Base-by-base conservation (phyloP, 2,329 filamentous ascomycete species). In the Exophiala lecanii-corni region DNA sequence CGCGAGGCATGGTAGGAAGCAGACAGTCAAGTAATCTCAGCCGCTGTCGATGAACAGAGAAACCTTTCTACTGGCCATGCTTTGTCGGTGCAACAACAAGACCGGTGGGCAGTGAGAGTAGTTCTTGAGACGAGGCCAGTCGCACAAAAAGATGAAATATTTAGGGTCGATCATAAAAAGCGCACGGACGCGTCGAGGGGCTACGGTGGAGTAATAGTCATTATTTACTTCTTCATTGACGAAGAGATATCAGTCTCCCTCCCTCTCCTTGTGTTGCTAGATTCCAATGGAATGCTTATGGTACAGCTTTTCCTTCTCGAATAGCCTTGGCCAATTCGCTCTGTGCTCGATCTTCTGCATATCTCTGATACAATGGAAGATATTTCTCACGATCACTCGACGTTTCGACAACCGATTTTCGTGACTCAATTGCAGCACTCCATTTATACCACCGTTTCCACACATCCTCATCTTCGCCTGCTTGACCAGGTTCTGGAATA, bases 381-480 rank as follows among this genome's bases (percentile, higher is more conserved):
- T 88, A 89, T 57, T 79, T 66, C 52, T 82, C 76, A 39, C 72
- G 74, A 18, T 81, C 79, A 57, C 84, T 89, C 65, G 74, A 77
- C 0, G 83, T 89, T 50, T 81, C 74, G 57, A 67, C 70, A 0
- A 89, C 74, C 54, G 82, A 88, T 55, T 75, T 69, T 47, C 82
- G 73, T 3, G 65, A 59, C 43, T 75, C 65, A 2, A 86, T 66
- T 0, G 79, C 83, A 39, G 69, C 67, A 28, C 74, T 62, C 82
- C 83, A 91, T 41, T 59, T 69, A 54, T 73, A 68, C 79, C 82
- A 89, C 35, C 84, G 69, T 35, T 56, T 62, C 85, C 83, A 89
- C 2, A 73, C 58, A 26, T 62, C 61, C 37, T 78, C 76, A 26
- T 84, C 76, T 4, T 71, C 66, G 7, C 69, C 72, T 2, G 67